These are phyloP conservation scores for Tieghemostelium lacteum DNA, from an alignment of 78 protist species.

Conservation along the genomic window DNA sequence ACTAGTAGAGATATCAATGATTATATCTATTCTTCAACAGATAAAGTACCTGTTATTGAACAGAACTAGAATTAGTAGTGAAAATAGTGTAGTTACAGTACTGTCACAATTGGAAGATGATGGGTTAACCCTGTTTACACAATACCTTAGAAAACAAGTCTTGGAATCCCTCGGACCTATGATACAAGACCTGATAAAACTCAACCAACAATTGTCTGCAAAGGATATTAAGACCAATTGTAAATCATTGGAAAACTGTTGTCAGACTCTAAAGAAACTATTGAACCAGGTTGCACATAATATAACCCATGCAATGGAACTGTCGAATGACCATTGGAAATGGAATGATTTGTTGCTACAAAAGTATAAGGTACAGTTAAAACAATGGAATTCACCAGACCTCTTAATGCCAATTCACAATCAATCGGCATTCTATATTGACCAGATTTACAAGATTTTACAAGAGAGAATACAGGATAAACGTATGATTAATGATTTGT, in stretches of 20 bases:
- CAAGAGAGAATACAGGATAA: slow-evolving; percentile 48
- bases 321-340: slow-evolving; percentile 8
- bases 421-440: slow-evolving; percentile 43
- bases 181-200: slow-evolving; percentile 39
- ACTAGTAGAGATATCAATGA: slow-evolving; percentile 10
- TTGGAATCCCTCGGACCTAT: slow-evolving; percentile 6
- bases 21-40: slow-evolving; percentile 44
- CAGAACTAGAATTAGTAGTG: neutral
- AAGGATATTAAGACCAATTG: slow-evolving; percentile 10
- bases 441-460: slow-evolving; percentile 45
- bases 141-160: slow-evolving; percentile 22
- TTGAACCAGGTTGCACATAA: slow-evolving; percentile 16
- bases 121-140: slow-evolving; percentile 11
- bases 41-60: neutral
- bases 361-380: slow-evolving; percentile 4
- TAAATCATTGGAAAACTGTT: slow-evolving; percentile 30
- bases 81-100: neutral
- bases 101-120: slow-evolving; percentile 39
- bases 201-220: neutral
- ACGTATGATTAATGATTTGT: neutral
- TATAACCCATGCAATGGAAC: neutral
- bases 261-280: slow-evolving; percentile 18
- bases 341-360: slow-evolving; percentile 40
- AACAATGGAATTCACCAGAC: slow-evolving; percentile 8
- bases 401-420: slow-evolving; percentile 38